These are phyloP conservation scores for Pouteria glomerata DNA, from an alignment of 148 eudicot genomes.

Conservation along the genomic window DNA sequence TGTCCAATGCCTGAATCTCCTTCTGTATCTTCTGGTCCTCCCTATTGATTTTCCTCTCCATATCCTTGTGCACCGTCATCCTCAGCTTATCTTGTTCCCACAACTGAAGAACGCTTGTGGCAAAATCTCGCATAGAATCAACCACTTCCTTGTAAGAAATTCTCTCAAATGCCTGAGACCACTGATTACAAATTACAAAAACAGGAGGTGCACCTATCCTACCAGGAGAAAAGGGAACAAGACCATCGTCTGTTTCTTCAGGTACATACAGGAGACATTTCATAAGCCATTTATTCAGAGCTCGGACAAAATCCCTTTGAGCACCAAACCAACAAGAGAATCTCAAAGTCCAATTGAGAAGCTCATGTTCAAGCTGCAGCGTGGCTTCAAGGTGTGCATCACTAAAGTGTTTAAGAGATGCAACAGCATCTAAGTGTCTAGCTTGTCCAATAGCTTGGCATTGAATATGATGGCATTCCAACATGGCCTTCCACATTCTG, in stretches of 20 bases:
- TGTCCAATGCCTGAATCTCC: slow-evolving; percentile 73
- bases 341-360: slow-evolving; percentile 64
- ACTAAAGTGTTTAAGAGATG: slow-evolving; percentile 44
- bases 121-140: slow-evolving; percentile 64
- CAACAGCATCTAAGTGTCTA: slow-evolving; percentile 62
- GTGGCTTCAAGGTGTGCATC: slow-evolving; percentile 78
- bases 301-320: slow-evolving; percentile 70
- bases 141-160: slow-evolving; percentile 81
- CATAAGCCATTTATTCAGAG: slow-evolving; percentile 70
- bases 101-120: slow-evolving; percentile 54
- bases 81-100: slow-evolving; percentile 80
- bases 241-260: slow-evolving; percentile 78
- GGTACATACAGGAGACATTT: slow-evolving; percentile 73
- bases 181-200: slow-evolving; percentile 78
- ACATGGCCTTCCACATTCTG: slow-evolving; percentile 88
- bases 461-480: slow-evolving; percentile 82
- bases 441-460: slow-evolving; percentile 72
- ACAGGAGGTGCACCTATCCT: slow-evolving; percentile 88
- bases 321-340: slow-evolving; percentile 75
- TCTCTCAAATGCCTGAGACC: slow-evolving; percentile 80
- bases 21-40: slow-evolving; percentile 77
- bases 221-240: slow-evolving; percentile 82
- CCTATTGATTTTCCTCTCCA: slow-evolving; percentile 66
- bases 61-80: slow-evolving; percentile 46
- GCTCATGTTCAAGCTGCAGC: slow-evolving; percentile 60